These are phyloP conservation scores for Suillus variegatus DNA, from an alignment of 768 basidiomycete species.

Conservation along the genomic window DNA sequence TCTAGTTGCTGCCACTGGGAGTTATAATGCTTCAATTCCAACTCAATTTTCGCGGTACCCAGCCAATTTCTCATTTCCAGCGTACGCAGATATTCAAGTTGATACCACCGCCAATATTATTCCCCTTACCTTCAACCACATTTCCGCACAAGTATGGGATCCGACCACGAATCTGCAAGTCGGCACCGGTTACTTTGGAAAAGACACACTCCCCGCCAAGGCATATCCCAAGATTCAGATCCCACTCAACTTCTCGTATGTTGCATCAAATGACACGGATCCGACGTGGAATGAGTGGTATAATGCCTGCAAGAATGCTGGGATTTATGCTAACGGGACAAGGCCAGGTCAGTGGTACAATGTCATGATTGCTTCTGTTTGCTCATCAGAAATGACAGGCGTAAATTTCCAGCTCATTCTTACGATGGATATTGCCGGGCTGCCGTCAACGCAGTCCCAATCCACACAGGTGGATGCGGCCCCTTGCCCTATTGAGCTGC, in stretches of 20 bases:
- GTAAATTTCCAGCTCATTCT: constrained; percentile 68
- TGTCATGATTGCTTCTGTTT: background rate
- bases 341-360: constrained; percentile 55
- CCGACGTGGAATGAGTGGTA: constrained; percentile 84
- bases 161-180: constrained; percentile 64
- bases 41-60: constrained; percentile 72
- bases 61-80: constrained; percentile 90
- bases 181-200: constrained; percentile 63
- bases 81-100: constrained; percentile 69
- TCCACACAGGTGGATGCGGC: constrained; percentile 62
- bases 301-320: constrained; percentile 68
- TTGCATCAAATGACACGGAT: constrained; percentile 78
- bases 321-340: constrained; percentile 46
- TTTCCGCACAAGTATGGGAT: constrained; percentile 73
- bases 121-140: constrained; percentile 69
- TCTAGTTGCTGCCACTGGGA: constrained; percentile 57
- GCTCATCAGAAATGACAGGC: constrained; percentile 25
- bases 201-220: constrained; percentile 65
- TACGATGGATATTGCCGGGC: constrained; percentile 69
- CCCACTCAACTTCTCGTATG: constrained; percentile 84
- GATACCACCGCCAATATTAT: constrained; percentile 77
- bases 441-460: constrained; percentile 51
- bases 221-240: constrained; percentile 62
- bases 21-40: constrained; percentile 56
- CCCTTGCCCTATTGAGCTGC: constrained; percentile 69